Percentiles rank a stretch among this genome's conserved stretches.
phyloP scores from a whole-genome alignment of 495 filamentous ascomycete species.

The Hypoxylon lienhwacheense region DNA sequence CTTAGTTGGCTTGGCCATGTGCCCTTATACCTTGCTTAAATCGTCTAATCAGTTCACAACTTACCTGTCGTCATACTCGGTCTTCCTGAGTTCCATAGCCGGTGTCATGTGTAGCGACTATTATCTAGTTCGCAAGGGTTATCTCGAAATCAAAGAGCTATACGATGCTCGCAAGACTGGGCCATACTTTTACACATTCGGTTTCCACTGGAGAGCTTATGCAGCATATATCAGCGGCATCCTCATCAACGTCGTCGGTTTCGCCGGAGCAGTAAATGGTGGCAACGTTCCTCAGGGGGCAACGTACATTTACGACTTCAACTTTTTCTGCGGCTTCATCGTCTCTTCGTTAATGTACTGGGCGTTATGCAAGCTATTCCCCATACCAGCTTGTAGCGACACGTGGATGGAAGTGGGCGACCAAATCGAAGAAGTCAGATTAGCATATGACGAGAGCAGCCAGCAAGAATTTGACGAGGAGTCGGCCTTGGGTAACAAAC shows the following conservation, averaged over 20 bases:
- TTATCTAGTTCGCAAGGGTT: conserved; percentile 83
- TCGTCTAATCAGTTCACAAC: conserved; percentile 88
- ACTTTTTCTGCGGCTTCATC: conserved; percentile 84
- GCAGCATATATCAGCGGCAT: conserved; percentile 83
- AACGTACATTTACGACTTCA: conserved; percentile 84
- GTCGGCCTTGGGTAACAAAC: conserved; percentile 18
- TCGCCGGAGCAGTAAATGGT: conserved; percentile 76
- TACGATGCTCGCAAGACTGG: conserved; percentile 69
- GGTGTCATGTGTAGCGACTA: conserved; percentile 91
- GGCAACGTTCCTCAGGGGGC: conserved; percentile 69
- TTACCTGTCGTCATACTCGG: conserved; percentile 92
- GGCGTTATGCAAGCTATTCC: conserved; percentile 64
- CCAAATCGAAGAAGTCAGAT: conserved; percentile 55
- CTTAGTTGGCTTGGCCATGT: conserved; percentile 79
- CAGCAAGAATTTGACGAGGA: conserved; percentile 35
- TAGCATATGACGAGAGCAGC: conserved; percentile 48
- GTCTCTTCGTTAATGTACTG: conserved; percentile 72
- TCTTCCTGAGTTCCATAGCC: conserved; percentile 90
- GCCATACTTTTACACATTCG: conserved; percentile 73
- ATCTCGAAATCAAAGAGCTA: conserved; percentile 74
- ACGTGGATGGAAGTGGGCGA: conserved; percentile 82
- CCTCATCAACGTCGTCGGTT: conserved; percentile 89
- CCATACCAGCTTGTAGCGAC: conserved; percentile 72
- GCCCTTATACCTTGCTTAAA: conserved; percentile 81
- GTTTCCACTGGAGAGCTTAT: conserved; percentile 83